Evolutionary conservation across 2,329 filamentous ascomycete species (phyloP).

Genomic region (Passalora sequoiae): DNA sequence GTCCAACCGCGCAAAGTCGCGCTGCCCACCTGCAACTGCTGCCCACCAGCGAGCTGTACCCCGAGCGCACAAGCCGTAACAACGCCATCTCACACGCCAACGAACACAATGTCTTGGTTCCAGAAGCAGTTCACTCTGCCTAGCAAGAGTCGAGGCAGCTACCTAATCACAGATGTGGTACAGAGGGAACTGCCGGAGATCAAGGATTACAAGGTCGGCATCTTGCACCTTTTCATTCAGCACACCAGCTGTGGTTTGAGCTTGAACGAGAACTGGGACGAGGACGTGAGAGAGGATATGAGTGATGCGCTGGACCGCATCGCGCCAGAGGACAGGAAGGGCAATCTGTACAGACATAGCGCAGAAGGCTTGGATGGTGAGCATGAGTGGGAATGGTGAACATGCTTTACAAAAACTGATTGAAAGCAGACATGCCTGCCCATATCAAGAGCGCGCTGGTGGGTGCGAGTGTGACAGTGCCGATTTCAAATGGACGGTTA

Average conservation of each 20-base stretch:
- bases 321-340: slow-evolving; percentile 67
- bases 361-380: slow-evolving; percentile 59
- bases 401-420: not conserved
- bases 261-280: slow-evolving; percentile 87
- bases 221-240: slow-evolving; percentile 87
- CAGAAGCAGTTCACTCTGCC: slow-evolving; percentile 83
- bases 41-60: slow-evolving; percentile 28
- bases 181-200: slow-evolving; percentile 70
- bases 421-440: slow-evolving; percentile 75
- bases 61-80: slow-evolving; percentile 22
- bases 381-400: not conserved
- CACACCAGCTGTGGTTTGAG: slow-evolving; percentile 88
- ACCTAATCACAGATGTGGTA: slow-evolving; percentile 80
- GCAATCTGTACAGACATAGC: slow-evolving; percentile 72
- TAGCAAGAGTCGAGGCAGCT: slow-evolving; percentile 70
- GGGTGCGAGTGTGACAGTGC: slow-evolving; percentile 83
- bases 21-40: slow-evolving; percentile 32
- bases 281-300: slow-evolving; percentile 79
- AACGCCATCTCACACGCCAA: slow-evolving; percentile 16
- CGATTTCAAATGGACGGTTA: slow-evolving; percentile 79
- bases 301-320: slow-evolving; percentile 87
- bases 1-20: slow-evolving; percentile 30
- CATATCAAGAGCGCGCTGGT: slow-evolving; percentile 90
- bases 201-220: slow-evolving; percentile 72
- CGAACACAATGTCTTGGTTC: slow-evolving; percentile 56